Evolutionary conservation across 2,329 filamentous ascomycete species (phyloP).

Genomic region (Fusarium coffeatum): DNA sequence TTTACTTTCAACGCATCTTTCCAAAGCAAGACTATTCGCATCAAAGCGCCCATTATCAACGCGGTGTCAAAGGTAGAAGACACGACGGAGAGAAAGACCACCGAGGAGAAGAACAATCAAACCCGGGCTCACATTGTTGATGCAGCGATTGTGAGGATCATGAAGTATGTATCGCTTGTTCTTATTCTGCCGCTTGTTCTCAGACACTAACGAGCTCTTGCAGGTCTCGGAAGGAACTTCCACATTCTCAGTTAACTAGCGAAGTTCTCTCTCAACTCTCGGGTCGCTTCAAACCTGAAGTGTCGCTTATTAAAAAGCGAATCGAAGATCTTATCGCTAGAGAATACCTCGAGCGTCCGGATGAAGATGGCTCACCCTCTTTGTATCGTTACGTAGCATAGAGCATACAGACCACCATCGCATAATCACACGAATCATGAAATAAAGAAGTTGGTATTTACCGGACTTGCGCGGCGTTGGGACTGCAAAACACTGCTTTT

Average conservation of each 20-base stretch:
- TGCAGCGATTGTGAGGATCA: constrained; percentile 82
- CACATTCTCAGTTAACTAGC: constrained; percentile 75
- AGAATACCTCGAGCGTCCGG: constrained; percentile 78
- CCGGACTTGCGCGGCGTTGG: constrained; percentile 41
- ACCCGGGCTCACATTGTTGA: constrained; percentile 78
- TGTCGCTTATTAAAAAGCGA: constrained; percentile 82
- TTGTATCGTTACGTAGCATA: constrained; percentile 79
- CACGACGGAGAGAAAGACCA: constrained; percentile 73
- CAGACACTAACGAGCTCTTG: constrained; percentile 33
- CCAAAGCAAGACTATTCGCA: constrained; percentile 82
- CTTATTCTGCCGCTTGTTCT: neutral
- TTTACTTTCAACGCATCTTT: constrained; percentile 89
- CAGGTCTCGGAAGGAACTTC: constrained; percentile 78
- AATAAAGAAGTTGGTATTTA: constrained; percentile 29
- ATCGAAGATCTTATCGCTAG: constrained; percentile 81
- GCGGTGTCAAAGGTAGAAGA: constrained; percentile 87
- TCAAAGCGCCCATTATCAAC: constrained; percentile 88
- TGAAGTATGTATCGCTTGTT: constrained; percentile 74
- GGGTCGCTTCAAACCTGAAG: constrained; percentile 78
- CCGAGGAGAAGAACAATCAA: constrained; percentile 80
- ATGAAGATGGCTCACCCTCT: constrained; percentile 73
- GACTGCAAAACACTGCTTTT: constrained; percentile 26
- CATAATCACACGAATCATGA: constrained; percentile 42
- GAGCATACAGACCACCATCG: constrained; percentile 8
- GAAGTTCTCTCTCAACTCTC: constrained; percentile 78